A percentile compares a stretch with the other conserved stretches of the same genome.
phyloP scores from a whole-genome alignment of 2,329 filamentous ascomycete species.

The Byssothecium circinans region DNA sequence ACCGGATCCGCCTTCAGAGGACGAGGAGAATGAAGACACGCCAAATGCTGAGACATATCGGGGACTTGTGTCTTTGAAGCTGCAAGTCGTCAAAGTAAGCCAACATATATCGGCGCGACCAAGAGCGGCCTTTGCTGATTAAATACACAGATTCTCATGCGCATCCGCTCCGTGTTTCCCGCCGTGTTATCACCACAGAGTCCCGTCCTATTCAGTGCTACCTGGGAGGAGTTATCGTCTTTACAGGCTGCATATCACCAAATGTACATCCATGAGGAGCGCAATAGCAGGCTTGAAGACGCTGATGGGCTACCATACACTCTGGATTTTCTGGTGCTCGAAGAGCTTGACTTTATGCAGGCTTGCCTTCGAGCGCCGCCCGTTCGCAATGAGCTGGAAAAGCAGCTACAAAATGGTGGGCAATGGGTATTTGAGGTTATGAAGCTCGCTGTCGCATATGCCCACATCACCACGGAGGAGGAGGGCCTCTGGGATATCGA shows the following conservation, averaged over 20 bases:
- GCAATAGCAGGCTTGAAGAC: slow-evolving; percentile 86
- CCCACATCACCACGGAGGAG: slow-evolving; percentile 88
- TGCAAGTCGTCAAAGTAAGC: slow-evolving; percentile 80
- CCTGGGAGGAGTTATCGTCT: slow-evolving; percentile 83
- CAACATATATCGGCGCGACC: not conserved
- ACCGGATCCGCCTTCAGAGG: slow-evolving; percentile 60
- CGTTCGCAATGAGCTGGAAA: slow-evolving; percentile 85
- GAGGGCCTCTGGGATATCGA: slow-evolving; percentile 97
- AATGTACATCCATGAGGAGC: slow-evolving; percentile 83
- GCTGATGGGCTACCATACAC: slow-evolving; percentile 91
- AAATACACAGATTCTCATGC: slow-evolving; percentile 74
- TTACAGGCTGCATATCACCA: slow-evolving; percentile 74
- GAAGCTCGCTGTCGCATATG: slow-evolving; percentile 80
- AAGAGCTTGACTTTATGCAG: slow-evolving; percentile 94
- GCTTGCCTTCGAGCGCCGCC: slow-evolving; percentile 84
- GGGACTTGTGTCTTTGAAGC: slow-evolving; percentile 80
- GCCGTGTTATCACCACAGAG: slow-evolving; percentile 81
- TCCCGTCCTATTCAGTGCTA: slow-evolving; percentile 77
- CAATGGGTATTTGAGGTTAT: slow-evolving; percentile 88
- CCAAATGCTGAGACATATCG: slow-evolving; percentile 70
- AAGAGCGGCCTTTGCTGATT: slow-evolving; percentile 1
- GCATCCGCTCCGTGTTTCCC: slow-evolving; percentile 82
- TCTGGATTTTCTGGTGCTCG: slow-evolving; percentile 87
- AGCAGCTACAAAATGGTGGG: slow-evolving; percentile 66
- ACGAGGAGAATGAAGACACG: slow-evolving; percentile 60